These are phyloP conservation scores for Mycena epipterygia DNA, from an alignment of 768 basidiomycete genomes.

Conservation along the genomic window DNA sequence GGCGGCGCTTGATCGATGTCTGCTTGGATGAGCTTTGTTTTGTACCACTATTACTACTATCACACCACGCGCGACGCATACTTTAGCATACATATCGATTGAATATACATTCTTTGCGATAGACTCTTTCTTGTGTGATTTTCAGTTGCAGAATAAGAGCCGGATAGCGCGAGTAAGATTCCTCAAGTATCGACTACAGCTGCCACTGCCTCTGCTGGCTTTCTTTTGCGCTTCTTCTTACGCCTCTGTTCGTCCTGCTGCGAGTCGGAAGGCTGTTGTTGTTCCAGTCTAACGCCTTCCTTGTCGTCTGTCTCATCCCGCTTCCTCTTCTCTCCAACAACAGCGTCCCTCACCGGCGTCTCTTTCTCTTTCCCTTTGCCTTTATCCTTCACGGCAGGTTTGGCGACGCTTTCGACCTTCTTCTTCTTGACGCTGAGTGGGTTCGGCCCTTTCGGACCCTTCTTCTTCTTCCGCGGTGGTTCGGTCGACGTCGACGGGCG, in stretches of 20 bases:
- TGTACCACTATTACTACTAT: slow-evolving; percentile 14
- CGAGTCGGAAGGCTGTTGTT: background rate
- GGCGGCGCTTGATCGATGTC: slow-evolving; percentile 64
- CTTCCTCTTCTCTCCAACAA: slow-evolving; percentile 32
- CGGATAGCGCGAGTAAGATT: too few relatives aligned
- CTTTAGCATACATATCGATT: background rate
- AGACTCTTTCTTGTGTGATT: background rate
- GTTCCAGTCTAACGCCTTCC: background rate
- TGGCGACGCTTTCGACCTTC: slow-evolving; percentile 47
- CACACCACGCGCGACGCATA: slow-evolving; percentile 1
- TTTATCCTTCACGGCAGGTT: slow-evolving; percentile 25
- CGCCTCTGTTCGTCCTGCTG: slow-evolving; percentile 28
- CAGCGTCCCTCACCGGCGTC: background rate
- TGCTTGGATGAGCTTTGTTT: background rate
- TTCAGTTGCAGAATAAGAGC: too few relatives aligned
- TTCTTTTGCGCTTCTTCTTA: slow-evolving; percentile 31
- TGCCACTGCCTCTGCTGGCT: background rate
- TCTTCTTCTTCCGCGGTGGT: slow-evolving; percentile 66
- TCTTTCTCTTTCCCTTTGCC: slow-evolving; percentile 19
- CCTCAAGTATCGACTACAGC: background rate
- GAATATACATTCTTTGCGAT: slow-evolving; percentile 5
- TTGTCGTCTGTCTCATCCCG: slow-evolving; percentile 32
- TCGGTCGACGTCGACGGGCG: slow-evolving; percentile 52
- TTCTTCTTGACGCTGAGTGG: slow-evolving; percentile 95
- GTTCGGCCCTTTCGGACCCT: slow-evolving; percentile 89